These are phyloP conservation scores for Trichodelitschia bisporula DNA, from an alignment of 495 filamentous ascomycete species.

Conservation along the genomic window DNA sequence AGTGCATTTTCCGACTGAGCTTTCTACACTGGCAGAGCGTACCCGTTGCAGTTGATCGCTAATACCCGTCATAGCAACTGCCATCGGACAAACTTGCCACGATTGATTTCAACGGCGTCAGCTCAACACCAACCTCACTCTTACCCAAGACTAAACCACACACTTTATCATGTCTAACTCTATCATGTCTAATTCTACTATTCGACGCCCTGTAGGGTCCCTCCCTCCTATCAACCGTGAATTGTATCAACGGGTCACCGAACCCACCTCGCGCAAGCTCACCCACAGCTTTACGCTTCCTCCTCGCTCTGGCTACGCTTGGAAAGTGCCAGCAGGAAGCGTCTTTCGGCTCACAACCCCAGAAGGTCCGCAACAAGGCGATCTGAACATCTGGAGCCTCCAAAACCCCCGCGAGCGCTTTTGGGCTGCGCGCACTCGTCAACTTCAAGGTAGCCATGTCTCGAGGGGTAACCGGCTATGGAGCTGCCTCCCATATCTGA, in stretches of 20 bases:
- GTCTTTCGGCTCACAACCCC: constrained; percentile 50
- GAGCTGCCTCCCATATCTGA: constrained; percentile 51
- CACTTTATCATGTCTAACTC: too few relatives aligned
- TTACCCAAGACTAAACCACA: too few relatives aligned
- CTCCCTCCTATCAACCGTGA: background rate
- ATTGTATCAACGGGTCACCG: background rate
- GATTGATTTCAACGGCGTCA: too few relatives aligned
- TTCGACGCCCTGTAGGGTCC: background rate
- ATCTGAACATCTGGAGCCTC: constrained; percentile 59
- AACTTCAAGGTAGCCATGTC: constrained; percentile 53
- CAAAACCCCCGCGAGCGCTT: constrained; percentile 54
- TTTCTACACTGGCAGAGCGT: too few relatives aligned
- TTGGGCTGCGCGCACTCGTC: constrained; percentile 56
- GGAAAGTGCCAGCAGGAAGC: constrained; percentile 21
- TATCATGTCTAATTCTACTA: background rate
- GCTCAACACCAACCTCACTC: too few relatives aligned
- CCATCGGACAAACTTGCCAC: too few relatives aligned
- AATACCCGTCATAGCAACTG: too few relatives aligned
- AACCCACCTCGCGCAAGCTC: constrained; percentile 1
- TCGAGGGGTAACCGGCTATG: constrained; percentile 45
- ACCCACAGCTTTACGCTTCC: constrained; percentile 9
- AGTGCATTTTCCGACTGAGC: too few relatives aligned
- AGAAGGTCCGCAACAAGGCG: constrained; percentile 52
- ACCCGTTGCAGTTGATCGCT: too few relatives aligned
- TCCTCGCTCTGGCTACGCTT: constrained; percentile 14